Conservation (phyloP, 176 grass and related monocot species). For the Guadua angustifolia region DNA sequence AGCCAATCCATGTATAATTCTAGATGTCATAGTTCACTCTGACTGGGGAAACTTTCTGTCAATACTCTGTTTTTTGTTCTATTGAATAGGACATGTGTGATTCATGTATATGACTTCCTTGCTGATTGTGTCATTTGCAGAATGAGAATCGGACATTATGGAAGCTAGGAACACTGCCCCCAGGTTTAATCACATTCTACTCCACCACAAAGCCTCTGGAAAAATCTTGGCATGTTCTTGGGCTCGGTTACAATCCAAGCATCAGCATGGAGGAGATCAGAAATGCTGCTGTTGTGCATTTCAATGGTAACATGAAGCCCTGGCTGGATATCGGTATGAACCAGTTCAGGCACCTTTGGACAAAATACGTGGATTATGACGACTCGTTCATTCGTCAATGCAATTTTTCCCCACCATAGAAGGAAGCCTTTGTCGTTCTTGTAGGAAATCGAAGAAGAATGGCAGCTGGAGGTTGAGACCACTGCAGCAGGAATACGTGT, state of each 20-base stretch:
- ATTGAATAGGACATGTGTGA: constrained; percentile 9
- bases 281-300: constrained; percentile 95
- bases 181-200: constrained; percentile 97
- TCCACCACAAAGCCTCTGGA: constrained; percentile 93
- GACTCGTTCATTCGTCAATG: constrained; percentile 73
- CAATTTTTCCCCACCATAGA: constrained; percentile 80
- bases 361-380: constrained; percentile 88
- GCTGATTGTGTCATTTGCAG: constrained; percentile 47
- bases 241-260: constrained; percentile 94
- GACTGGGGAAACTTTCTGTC: not conserved
- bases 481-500: not conserved
- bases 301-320: constrained; percentile 99
- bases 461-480: constrained; percentile 17
- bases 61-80: not conserved
- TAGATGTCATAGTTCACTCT: not conserved
- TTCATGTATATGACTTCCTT: constrained; percentile 24
- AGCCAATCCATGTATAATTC: constrained; percentile 15
- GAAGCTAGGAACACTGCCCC: constrained; percentile 91
- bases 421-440: not conserved
- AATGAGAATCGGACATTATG: constrained; percentile 92
- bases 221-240: constrained; percentile 98
- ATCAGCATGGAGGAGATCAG: constrained; percentile 99
- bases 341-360: constrained; percentile 86
- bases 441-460: not conserved
- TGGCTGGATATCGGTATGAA: constrained; percentile 99